These are phyloP conservation scores for Thalia dealbata DNA, from an alignment of 176 grass and related monocot genomes.

Conservation along the genomic window DNA sequence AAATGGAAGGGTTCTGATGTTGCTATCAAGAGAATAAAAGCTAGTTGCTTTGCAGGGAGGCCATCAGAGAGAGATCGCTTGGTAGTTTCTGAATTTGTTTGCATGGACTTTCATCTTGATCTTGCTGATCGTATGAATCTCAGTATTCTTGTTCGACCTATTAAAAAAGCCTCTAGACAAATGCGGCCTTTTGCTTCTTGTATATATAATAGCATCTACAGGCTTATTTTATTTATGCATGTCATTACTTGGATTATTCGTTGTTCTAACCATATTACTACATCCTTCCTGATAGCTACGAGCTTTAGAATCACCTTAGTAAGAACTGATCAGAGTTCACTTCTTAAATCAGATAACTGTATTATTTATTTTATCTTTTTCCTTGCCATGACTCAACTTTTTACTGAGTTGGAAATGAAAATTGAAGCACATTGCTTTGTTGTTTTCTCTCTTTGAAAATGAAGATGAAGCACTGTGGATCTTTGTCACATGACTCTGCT, in stretches of 20 bases:
- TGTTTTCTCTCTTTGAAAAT: background rate
- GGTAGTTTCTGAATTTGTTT: constrained; percentile 40
- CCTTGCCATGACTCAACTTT: background rate
- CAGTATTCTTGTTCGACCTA: background rate
- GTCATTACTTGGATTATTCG: too few relatives aligned
- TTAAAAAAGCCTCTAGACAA: background rate
- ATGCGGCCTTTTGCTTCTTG: background rate
- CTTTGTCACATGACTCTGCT: background rate
- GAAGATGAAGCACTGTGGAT: too few relatives aligned
- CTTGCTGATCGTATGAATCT: background rate
- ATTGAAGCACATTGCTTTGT: background rate
- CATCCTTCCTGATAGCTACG: too few relatives aligned
- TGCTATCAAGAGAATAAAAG: constrained; percentile 99
- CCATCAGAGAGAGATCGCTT: constrained; percentile 85
- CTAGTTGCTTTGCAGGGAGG: constrained; percentile 74
- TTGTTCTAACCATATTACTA: too few relatives aligned
- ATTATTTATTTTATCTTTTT: background rate
- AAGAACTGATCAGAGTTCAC: background rate
- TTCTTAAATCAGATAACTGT: background rate
- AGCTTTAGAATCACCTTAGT: too few relatives aligned
- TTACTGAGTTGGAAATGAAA: background rate
- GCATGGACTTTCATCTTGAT: constrained; percentile 5
- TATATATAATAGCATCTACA: background rate
- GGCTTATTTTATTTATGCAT: background rate
- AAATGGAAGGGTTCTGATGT: constrained; percentile 99